Base-by-base conservation (phyloP, 108 stramenopile genomes). In the Seminavis robusta region DNA sequence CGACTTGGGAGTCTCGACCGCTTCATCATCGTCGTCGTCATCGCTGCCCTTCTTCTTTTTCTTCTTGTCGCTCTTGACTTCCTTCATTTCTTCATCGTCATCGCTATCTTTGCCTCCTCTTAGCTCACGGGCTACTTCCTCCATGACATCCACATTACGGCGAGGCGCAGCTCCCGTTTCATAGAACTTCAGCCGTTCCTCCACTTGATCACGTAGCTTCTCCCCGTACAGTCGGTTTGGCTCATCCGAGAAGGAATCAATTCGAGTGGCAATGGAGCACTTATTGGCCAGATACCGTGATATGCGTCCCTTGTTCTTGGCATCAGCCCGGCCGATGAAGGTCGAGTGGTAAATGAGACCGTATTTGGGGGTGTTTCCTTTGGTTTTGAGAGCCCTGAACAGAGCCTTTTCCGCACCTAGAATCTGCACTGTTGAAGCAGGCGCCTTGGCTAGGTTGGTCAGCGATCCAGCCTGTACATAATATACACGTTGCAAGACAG, bases 331-430 rank as follows among this genome's bases (percentile, higher is more conserved):
- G 38, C 98, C 98, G 55, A 99, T 98, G 69, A 98, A 88, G 33
- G 97, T 97, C 13, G 98, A 97, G 67, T 99, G 99, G 64, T 99
- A 99, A 65, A 99, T 99, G 36, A 99, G 84, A 29, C 99, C 99
- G 72, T 99, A 99, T 80, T 99, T 99, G 38, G 99, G 99, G 17
- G 99, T 99, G 79, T 99, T 98, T 51, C 97, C 97, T 81, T 99
- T 99, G 21, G 99, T 99, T 77, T 99, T 99, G 44, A 99, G 91
- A 26, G 99, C 99, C n/a, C 99, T 94, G 89, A 99, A 99, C 34
- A 99, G 89, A 1, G 98, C 99, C 86, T 99, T 99, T 64, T 99
- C 99, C 0, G 99, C 99, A 21, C 99, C 99, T 20, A 99, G 79
- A 61, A 99, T 99, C 71, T 99, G 99, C 15, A 99, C 94, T 3